Evolutionary conservation across 2,329 filamentous ascomycete species (phyloP), one percentile per base, ranked within the genome.

Genomic region (Trichoderma brevicompactum): DNA sequence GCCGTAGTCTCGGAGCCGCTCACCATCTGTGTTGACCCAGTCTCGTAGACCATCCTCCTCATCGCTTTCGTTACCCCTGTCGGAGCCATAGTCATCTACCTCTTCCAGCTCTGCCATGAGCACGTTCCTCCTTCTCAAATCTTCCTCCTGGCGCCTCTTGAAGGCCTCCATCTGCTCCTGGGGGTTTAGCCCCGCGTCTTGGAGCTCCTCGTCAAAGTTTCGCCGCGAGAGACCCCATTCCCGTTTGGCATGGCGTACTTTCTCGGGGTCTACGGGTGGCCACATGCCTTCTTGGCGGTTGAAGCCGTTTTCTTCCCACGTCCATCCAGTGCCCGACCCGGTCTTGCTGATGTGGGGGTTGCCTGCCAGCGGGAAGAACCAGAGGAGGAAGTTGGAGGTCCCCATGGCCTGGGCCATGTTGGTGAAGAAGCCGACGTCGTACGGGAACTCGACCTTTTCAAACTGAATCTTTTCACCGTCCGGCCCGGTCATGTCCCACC

Each of bases 331-430:
- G 3, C 80, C 83, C 23, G 61, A 69, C 10, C 77, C 77, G 50
- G 78, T 67, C 59, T 75, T 73, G 13, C 77, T 77, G 34, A 85
- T 72, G 7, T 58, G 69, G 1, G 84, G 86, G 17, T 77, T 80
- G 40, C 81, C 80, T 2, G 87, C 82, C 46, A 93, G 81, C 0
- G 92, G 92, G 69, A 86, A 85, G 65, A 92, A 78, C 92, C 92
- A 95, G 7, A 83, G 74, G 0, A 92, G 69, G 0, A 85, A 71
- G 72, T 92, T 92, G 7, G 74, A 69, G 0, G 86, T 88, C 4
- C 91, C 90, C 89, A 95, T 94, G 15, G 88, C 89, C 73, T 92
- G 88, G 15, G 84, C 82, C 73, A 94, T 82, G 75, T 96, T 96
- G 41, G 79, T 75, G 79, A 87, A 92, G 70, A 95, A 80, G 56